Base-by-base conservation (phyloP, 1,139 yeast genomes). In the Saccharomyces pastorianus region DNA sequence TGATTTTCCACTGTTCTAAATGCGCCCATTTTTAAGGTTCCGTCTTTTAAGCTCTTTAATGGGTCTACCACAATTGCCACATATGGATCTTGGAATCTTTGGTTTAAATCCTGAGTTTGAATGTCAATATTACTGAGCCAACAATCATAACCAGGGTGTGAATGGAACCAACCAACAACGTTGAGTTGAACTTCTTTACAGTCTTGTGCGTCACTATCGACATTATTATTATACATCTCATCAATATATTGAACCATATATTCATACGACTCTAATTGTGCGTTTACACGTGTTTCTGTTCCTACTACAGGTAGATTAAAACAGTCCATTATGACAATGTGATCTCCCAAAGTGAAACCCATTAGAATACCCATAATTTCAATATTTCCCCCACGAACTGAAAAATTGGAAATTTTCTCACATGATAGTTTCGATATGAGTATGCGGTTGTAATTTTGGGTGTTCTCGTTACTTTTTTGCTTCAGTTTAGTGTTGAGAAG, bases 91-190 rank as follows among this genome's bases (percentile, higher is more conserved):
- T 90, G 96, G 66, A 83, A 89, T 57, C 79, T 81, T 69, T 90
- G 97, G 66, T 91, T 90, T 68, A 91, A 73, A 55, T 80, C 76
- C 67, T 93, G 96, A 0, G 97, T 90, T 54, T 87, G 83, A 29
- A 90, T 95, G 71, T 90, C 97, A 50, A 90, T 89, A 17, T 93
- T 95, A 58, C 93, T 84, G 46, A 90, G 71, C 96, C 96, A 87
- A 68, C 96, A 88, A 46, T 97, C 98, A 69, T 90, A 93, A 0
- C 97, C 97, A 0, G 98, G 98, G 70, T 93, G 99, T 2, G 97
- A 90, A 71, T 93, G 96, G 71, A 91, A 88, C 96, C 95, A 88
- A 6, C 97, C 97, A 14, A 90, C 89, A 41, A 93, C 85, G 62
- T 87, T 80, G 55, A 51, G 28, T 52, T 78, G 79, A 11, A 73